These are phyloP conservation scores for Hyparrhenia diplandra DNA, from an alignment of 176 grass and related monocot genomes.

Conservation along the genomic window DNA sequence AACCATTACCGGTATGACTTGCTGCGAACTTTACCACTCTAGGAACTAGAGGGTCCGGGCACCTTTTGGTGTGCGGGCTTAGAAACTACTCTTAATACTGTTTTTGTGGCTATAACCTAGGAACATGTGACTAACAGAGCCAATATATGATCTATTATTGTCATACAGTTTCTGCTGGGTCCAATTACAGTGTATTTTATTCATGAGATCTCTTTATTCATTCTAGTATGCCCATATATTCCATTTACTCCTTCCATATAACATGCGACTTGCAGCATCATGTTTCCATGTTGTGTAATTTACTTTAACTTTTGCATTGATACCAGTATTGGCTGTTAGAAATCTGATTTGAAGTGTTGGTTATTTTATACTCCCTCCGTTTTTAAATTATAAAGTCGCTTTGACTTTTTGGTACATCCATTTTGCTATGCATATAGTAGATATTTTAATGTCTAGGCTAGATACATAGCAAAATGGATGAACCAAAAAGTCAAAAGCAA, in stretches of 20 bases:
- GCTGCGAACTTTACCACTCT: background rate
- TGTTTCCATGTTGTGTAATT: background rate
- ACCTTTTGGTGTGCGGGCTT: background rate
- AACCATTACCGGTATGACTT: conserved; percentile 62
- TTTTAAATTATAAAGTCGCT: too few species aligned
- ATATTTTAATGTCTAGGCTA: too few species aligned
- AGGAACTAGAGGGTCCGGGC: background rate
- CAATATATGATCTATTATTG: background rate
- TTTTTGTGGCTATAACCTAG: background rate
- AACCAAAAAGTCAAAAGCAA: too few species aligned
- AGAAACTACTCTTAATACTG: background rate
- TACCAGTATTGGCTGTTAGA: background rate
- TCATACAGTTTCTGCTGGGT: background rate
- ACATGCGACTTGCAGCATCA: background rate
- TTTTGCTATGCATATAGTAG: too few species aligned
- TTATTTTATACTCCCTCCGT: too few species aligned
- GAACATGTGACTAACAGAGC: background rate
- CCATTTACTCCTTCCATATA: background rate
- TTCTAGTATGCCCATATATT: background rate
- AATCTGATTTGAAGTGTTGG: background rate
- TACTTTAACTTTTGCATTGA: background rate
- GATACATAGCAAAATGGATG: too few species aligned
- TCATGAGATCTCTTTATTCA: too few species aligned
- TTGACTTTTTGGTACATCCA: too few species aligned
- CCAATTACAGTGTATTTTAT: background rate